Evolutionary conservation across 805 yeast species (phyloP), one percentile per base, ranked within the genome.

Genomic region (Kazachstania viticola): DNA sequence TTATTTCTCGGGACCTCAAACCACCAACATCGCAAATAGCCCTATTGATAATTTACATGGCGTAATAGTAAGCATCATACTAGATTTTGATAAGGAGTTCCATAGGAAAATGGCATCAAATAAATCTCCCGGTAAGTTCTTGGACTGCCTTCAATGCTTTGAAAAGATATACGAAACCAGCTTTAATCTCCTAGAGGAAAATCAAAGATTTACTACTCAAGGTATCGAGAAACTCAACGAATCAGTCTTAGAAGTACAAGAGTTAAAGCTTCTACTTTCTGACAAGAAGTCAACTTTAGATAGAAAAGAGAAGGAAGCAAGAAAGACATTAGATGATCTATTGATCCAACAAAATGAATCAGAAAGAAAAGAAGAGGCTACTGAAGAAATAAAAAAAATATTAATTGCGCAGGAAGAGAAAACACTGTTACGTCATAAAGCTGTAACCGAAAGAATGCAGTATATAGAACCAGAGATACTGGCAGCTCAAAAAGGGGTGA

Each of bases 401-500:
- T 61, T 88, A 21, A 73, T 67, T 19, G 64, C 62, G 23, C 94
- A 83, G 43, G 88, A 83, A 32, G 47, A 49, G 3, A 73, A 70
- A 32, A 71, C 88, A 5, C 60, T 62, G 4, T 58, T 54, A 9
- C 65, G 93, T 22, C 65, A 72, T 38, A 50, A 54, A 0, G 42
- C 48, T 2, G 95, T 83, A 0, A 49, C 72, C 56, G 50, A 56
- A 5, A 88, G 83, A 34, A 62, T 88, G n/a, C 74, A 70, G 12
- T 58, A 63, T 5, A 94, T 87, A 0, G 91, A 84, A 46, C 95
- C 96, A 0, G 78, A 91, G 1, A 78, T 87, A 5, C 34, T 70
- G 3, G 93, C 79, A 40, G 97, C 97, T 0, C 80, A 79, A 46
- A 62, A 70, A 38, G 94, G 95, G 12, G 97, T 88, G n/a, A 79